Evolutionary conservation across 108 stramenopile species (phyloP).

Genomic region (Mediolabrus comicus): DNA sequence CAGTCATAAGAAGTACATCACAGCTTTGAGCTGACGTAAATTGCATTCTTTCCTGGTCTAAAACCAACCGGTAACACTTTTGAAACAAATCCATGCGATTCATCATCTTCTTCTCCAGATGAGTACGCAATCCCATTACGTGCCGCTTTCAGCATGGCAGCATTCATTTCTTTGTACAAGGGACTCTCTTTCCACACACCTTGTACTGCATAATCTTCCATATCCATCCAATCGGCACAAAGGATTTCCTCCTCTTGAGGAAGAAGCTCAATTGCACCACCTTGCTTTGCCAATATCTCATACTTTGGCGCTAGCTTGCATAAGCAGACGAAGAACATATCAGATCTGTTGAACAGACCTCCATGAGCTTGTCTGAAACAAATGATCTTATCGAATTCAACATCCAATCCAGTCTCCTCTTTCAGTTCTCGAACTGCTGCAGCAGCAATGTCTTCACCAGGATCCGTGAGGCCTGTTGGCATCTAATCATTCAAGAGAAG

Average conservation of each 20-base stretch:
- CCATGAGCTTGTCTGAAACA: slow-evolving; percentile 74
- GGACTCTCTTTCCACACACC: slow-evolving; percentile 64
- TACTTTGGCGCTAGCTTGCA: slow-evolving; percentile 45
- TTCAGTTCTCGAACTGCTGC: slow-evolving; percentile 73
- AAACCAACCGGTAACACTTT: slow-evolving; percentile 46
- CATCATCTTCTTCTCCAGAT: slow-evolving; percentile 7
- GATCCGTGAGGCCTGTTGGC: slow-evolving; percentile 85
- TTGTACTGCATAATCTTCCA: slow-evolving; percentile 71
- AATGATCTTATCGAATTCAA: slow-evolving; percentile 53
- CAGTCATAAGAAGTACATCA: too few species aligned
- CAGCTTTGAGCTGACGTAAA: slow-evolving; percentile 44
- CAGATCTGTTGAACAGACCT: slow-evolving; percentile 43
- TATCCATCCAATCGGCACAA: slow-evolving; percentile 75
- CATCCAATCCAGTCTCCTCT: slow-evolving; percentile 78
- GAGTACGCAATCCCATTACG: slow-evolving; percentile 24
- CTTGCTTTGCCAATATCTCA: slow-evolving; percentile 12
- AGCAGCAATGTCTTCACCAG: slow-evolving; percentile 75
- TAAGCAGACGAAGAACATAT: slow-evolving; percentile 80
- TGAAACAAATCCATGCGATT: slow-evolving; percentile 37
- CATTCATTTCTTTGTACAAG: slow-evolving; percentile 67
- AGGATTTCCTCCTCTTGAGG: slow-evolving; percentile 76
- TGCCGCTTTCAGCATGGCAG: slow-evolving; percentile 46
- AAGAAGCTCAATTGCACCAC: slow-evolving; percentile 27
- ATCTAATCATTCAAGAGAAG: too few species aligned
- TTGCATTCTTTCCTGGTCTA: slow-evolving; percentile 50